These are phyloP conservation scores for Paxillus rubicundulus DNA, from an alignment of 768 basidiomycete genomes.

Conservation along the genomic window DNA sequence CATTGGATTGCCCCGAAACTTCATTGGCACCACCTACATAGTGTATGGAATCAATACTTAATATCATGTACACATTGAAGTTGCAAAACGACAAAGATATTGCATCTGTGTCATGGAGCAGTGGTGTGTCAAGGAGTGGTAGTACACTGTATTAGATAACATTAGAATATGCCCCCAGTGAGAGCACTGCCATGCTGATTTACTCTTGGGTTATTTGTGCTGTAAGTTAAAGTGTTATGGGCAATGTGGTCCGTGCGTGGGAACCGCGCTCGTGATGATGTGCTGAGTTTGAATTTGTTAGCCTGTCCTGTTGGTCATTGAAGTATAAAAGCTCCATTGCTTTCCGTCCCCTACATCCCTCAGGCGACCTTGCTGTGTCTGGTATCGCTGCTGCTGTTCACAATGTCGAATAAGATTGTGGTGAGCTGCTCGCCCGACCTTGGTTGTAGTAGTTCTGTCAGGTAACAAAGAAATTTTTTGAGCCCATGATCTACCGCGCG, in stretches of 20 bases:
- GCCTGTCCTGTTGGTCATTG: conserved; percentile 36
- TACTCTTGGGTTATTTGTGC: too few relatives aligned
- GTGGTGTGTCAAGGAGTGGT: too few relatives aligned
- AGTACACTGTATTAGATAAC: too few relatives aligned
- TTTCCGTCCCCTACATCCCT: conserved; percentile 34
- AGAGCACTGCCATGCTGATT: too few relatives aligned
- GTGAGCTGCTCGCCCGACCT: conserved; percentile 78
- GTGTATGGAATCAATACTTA: too few relatives aligned
- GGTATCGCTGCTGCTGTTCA: conserved; percentile 30
- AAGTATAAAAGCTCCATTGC: conserved; percentile 39
- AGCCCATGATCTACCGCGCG: conserved; percentile 87
- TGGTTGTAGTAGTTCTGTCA: conserved; percentile 52
- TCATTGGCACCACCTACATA: too few relatives aligned
- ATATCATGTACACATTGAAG: too few relatives aligned
- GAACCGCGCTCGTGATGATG: conserved; percentile 25
- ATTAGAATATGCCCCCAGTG: too few relatives aligned
- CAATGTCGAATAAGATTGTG: conserved; percentile 98
- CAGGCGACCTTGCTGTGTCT: conserved; percentile 29
- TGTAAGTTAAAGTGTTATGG: too few relatives aligned
- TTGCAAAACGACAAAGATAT: too few relatives aligned
- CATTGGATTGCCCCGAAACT: too few relatives aligned
- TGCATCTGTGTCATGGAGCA: too few relatives aligned
- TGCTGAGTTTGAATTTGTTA: conserved; percentile 45
- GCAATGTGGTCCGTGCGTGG: conserved; percentile 45
- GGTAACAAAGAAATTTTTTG: conserved; percentile 56